These are phyloP conservation scores for Cantharellus anzutake DNA, from an alignment of 768 basidiomycete genomes.

Conservation along the genomic window DNA sequence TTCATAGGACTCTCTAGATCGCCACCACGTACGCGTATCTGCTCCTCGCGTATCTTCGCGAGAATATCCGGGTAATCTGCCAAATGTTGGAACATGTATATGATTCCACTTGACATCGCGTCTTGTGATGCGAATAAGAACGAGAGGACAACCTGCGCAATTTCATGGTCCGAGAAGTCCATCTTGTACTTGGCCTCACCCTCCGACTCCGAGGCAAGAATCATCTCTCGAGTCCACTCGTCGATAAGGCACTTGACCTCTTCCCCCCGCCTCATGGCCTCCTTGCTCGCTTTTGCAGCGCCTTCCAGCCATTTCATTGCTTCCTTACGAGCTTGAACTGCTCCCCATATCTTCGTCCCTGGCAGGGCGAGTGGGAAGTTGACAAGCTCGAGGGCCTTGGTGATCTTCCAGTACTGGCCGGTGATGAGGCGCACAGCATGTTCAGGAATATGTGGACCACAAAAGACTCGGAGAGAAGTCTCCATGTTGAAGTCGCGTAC, in stretches of 20 bases:
- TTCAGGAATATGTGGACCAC: constrained; percentile 76
- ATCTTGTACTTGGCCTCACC: constrained; percentile 41
- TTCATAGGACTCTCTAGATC: constrained; percentile 61
- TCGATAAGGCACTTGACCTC: constrained; percentile 85
- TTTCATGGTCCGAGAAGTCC: constrained; percentile 85
- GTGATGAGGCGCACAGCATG: constrained; percentile 61
- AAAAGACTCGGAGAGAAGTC: constrained; percentile 89
- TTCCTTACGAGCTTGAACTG: constrained; percentile 74
- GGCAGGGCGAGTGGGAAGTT: constrained; percentile 94
- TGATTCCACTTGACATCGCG: constrained; percentile 93
- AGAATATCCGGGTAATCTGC: constrained; percentile 82
- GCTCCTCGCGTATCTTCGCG: constrained; percentile 80
- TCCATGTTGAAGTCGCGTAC: constrained; percentile 94
- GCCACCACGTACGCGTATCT: constrained; percentile 61
- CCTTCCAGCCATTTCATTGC: constrained; percentile 63
- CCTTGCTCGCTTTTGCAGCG: constrained; percentile 65
- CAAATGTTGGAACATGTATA: constrained; percentile 91
- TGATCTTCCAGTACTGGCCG: constrained; percentile 93
- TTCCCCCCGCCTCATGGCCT: constrained; percentile 56
- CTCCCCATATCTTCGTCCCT: constrained; percentile 90
- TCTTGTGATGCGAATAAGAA: constrained; percentile 96
- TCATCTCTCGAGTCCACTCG: constrained; percentile 66
- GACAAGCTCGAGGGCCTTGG: constrained; percentile 87
- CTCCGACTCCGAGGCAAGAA: constrained; percentile 27
- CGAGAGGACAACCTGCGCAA: constrained; percentile 91